phyloP scores from a whole-genome alignment of 139 green algal genomes.

The Haematococcus sp. region DNA sequence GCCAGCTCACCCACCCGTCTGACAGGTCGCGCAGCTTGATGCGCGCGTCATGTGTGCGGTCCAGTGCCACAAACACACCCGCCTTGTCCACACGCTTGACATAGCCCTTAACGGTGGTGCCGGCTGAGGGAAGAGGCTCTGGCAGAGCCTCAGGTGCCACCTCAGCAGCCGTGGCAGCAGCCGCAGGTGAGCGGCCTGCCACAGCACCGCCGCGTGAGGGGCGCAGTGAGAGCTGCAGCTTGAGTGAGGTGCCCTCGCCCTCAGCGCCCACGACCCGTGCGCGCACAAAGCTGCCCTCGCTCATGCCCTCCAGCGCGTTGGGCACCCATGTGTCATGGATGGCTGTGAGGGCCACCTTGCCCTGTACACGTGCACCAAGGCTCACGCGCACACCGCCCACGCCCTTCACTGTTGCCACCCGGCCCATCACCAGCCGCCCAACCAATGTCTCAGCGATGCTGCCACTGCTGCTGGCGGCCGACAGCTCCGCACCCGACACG shows the following conservation, averaged over 20 bases:
- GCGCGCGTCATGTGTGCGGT: constrained; percentile 56
- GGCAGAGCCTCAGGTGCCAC: constrained; percentile 15
- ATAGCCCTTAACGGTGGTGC: constrained; percentile 48
- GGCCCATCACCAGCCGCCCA: constrained; percentile 48
- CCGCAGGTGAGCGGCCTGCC: neutral
- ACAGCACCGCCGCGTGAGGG: constrained; percentile 47
- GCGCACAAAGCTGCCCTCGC: constrained; percentile 48
- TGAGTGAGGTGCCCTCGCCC: neutral
- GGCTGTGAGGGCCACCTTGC: constrained; percentile 68
- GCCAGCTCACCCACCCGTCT: constrained; percentile 38
- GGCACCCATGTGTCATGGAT: constrained; percentile 67
- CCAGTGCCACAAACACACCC: constrained; percentile 51
- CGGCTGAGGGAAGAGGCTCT: neutral
- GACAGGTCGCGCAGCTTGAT: constrained; percentile 79
- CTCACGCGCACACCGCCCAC: constrained; percentile 58
- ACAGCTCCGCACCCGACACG: neutral
- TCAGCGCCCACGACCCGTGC: constrained; percentile 30
- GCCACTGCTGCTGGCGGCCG: neutral
- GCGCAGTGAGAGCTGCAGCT: constrained; percentile 57
- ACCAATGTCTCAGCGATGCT: neutral
- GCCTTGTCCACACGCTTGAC: constrained; percentile 61
- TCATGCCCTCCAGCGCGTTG: constrained; percentile 63
- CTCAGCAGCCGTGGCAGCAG: neutral
- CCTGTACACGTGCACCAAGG: neutral
- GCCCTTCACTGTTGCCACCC: constrained; percentile 31